These are phyloP conservation scores for Fragaria ananassa DNA, from an alignment of 306 rosid genomes.

Conservation along the genomic window DNA sequence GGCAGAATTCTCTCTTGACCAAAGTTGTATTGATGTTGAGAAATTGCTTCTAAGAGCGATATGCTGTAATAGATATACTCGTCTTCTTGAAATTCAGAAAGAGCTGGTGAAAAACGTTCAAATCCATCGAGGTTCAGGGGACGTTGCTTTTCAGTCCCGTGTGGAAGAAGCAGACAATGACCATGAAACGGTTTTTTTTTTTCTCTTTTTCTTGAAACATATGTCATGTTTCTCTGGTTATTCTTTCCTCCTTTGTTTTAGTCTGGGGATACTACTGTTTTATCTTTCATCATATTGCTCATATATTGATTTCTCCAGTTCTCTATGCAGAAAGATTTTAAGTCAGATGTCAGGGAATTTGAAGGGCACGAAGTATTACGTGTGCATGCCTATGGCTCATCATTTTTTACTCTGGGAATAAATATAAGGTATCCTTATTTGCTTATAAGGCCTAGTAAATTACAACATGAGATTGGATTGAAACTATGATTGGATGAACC, in stretches of 20 bases:
- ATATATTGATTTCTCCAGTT: constrained; percentile 21
- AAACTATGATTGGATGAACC: background rate
- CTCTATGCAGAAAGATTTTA: constrained; percentile 57
- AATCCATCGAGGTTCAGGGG: constrained; percentile 63
- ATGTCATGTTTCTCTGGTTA: background rate
- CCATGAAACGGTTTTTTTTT: constrained; percentile 51
- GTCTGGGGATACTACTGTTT: background rate
- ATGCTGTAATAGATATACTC: constrained; percentile 84
- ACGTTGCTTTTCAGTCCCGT: constrained; percentile 65
- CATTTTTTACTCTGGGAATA: constrained; percentile 80
- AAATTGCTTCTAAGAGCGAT: constrained; percentile 82
- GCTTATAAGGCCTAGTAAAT: background rate
- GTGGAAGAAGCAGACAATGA: constrained; percentile 55
- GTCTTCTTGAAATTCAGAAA: constrained; percentile 87
- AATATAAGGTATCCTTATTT: constrained; percentile 67
- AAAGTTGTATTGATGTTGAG: constrained; percentile 93
- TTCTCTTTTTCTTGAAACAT: constrained; percentile 9
- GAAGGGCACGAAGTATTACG: constrained; percentile 76
- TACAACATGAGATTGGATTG: background rate
- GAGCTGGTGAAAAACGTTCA: constrained; percentile 71
- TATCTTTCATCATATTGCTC: constrained; percentile 12
- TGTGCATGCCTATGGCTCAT: constrained; percentile 89
- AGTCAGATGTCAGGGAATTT: constrained; percentile 42
- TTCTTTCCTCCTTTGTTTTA: background rate
- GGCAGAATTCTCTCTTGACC: constrained; percentile 79